Conservation (phyloP, 1,284 basidiomycete genomes). For the Ustilago xerochloae region DNA sequence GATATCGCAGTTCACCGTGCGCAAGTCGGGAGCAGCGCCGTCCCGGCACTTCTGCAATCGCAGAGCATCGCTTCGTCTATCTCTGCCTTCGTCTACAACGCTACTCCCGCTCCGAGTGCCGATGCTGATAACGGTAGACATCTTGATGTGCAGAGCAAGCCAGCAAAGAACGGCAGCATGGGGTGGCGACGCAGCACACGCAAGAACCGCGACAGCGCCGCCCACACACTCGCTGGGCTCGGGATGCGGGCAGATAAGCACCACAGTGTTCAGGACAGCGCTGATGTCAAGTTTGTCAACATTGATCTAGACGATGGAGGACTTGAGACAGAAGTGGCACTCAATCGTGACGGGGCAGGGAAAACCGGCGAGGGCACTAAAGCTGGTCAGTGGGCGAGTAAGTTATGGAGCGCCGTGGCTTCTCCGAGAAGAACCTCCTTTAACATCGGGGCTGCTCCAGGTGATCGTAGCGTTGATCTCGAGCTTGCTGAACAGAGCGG, state of each 20-base stretch:
- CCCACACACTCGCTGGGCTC: constrained; percentile 11
- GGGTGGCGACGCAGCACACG: constrained; percentile 34
- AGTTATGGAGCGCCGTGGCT: constrained; percentile 39
- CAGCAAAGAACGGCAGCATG: constrained; percentile 9
- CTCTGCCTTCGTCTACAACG: constrained; percentile 56
- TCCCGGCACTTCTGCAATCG: constrained; percentile 24
- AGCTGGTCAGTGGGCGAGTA: constrained; percentile 39
- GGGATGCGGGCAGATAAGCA: constrained; percentile 19
- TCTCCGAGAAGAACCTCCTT: constrained; percentile 23
- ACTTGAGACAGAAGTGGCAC: constrained; percentile 20
- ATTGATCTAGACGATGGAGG: constrained; percentile 40
- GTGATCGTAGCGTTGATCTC: constrained; percentile 30
- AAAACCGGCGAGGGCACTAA: constrained; percentile 8
- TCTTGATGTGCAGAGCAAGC: constrained; percentile 13
- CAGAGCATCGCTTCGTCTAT: constrained; percentile 52
- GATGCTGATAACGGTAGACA: neutral
- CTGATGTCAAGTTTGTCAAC: constrained; percentile 42
- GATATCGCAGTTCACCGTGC: constrained; percentile 30
- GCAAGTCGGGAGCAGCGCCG: constrained; percentile 6
- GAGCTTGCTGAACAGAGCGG: constrained; percentile 28
- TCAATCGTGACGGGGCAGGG: constrained; percentile 3
- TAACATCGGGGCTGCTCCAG: constrained; percentile 2
- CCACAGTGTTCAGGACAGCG: constrained; percentile 3
- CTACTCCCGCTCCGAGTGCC: constrained; percentile 36
- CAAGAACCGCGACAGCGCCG: constrained; percentile 23